Evolutionary conservation across 179 eudicot species (phyloP).

Genomic region (Corrigiola litoralis): DNA sequence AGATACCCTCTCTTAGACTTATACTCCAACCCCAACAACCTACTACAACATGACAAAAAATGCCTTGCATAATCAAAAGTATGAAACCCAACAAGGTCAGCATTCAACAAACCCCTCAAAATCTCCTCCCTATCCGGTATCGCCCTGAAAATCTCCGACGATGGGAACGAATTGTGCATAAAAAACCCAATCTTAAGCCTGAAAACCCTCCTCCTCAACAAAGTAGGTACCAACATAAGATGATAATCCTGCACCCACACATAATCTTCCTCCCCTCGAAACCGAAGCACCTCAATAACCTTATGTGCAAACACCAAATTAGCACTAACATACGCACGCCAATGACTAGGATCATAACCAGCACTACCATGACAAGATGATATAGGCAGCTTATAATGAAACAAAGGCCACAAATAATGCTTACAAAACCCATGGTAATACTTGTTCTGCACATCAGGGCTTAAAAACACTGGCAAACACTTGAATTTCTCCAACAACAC

Average conservation of each 20-base stretch:
- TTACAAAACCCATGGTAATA: conserved; percentile 86
- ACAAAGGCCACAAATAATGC: conserved; percentile 77
- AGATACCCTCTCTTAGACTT: conserved; percentile 75
- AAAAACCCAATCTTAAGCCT: conserved; percentile 75
- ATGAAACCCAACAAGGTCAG: conserved; percentile 85
- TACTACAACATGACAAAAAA: conserved; percentile 77
- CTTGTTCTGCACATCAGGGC: conserved; percentile 42
- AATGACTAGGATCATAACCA: conserved; percentile 46
- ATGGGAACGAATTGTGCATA: conserved; percentile 75
- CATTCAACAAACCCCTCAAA: conserved; percentile 64
- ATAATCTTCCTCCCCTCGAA: conserved; percentile 55
- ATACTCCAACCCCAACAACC: conserved; percentile 87
- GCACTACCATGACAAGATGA: conserved; percentile 35
- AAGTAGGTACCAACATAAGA: conserved; percentile 78
- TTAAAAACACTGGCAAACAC: conserved; percentile 70
- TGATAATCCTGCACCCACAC: conserved; percentile 93
- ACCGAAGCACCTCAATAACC: conserved; percentile 57
- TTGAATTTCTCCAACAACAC: conserved; percentile 43
- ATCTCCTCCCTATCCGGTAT: conserved; percentile 80
- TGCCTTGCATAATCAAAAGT: conserved; percentile 92
- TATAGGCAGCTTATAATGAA: conserved; percentile 75
- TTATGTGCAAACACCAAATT: conserved; percentile 64
- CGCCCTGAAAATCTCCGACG: conserved; percentile 78
- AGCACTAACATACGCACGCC: conserved; percentile 82
- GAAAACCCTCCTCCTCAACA: conserved; percentile 54